Evolutionary conservation across 192 early-diverging fungal species (phyloP), one percentile per base, ranked within the genome.

Genomic region (Mortierella antarctica): DNA sequence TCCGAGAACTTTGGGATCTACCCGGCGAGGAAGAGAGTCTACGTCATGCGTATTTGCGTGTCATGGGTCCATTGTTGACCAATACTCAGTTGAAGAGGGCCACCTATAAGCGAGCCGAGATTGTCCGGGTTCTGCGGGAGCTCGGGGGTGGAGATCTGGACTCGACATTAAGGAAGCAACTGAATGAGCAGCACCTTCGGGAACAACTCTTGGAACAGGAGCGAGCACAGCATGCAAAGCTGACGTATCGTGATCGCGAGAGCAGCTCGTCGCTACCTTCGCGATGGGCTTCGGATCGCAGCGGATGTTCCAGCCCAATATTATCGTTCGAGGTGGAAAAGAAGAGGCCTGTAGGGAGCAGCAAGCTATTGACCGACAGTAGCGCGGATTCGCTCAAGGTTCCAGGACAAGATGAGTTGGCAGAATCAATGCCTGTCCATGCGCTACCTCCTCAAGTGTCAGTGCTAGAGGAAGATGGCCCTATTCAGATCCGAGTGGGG

Each of bases 1-100:
- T 98, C 20, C 87, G 97, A 67, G 96, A 97, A 79, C 82, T 95
- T n/a, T 87, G 90, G 75, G 88, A 95, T 69, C 78, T 97, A 18
- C 88, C 91, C 6, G 89, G 89, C 6, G 88, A 90, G 23, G 74
- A 88, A 62, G 90, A 90, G 55, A 73, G 86, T 82, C 87, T 93
- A 21, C 87, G 93, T 7, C 88, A 90, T 67, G 88, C 92, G 0
- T 94, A 93, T 69, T 65, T 95, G 58, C 87, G 88, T 18, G 88
- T 95, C 6, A 62, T 93, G 41, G 74, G 86, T 18, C 90, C 91
- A 5, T 70, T 94, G 45, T 69, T 95, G 51, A 82, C 86, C 62
- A 93, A 95, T 53, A 92, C 90, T 0, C 87, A 88, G 39, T 57
- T 91, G 39, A 66, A 69, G 2, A 48, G 62, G 5, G 59, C 70